These are phyloP conservation scores for Diaporthe citri DNA, from an alignment of 2,329 filamentous ascomycete species.

Conservation along the genomic window DNA sequence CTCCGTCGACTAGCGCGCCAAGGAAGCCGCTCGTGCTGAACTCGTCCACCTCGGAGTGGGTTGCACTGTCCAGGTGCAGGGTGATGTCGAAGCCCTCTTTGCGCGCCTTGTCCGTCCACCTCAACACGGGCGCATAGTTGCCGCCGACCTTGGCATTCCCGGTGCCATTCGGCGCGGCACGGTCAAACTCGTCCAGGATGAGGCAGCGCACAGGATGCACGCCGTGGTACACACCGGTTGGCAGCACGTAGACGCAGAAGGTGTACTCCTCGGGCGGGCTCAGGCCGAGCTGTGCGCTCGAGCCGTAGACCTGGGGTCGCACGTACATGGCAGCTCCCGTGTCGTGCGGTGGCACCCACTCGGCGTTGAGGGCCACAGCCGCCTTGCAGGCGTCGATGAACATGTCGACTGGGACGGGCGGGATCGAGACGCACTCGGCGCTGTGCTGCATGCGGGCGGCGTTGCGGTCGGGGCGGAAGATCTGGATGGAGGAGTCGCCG, in stretches of 20 bases:
- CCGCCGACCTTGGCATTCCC: constrained; percentile 95
- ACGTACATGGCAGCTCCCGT: constrained; percentile 95
- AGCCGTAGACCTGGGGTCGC: constrained; percentile 89
- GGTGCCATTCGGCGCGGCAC: constrained; percentile 90
- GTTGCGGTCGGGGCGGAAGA: constrained; percentile 91
- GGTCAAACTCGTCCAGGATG: constrained; percentile 93
- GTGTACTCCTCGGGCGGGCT: constrained; percentile 92
- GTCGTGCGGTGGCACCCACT: constrained; percentile 88
- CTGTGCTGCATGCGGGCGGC: constrained; percentile 87
- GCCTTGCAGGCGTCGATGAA: constrained; percentile 84
- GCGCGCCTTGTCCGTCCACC: constrained; percentile 86
- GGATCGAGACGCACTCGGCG: constrained; percentile 85
- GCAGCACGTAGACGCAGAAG: constrained; percentile 90
- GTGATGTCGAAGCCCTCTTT: constrained; percentile 91
- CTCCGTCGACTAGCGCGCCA: constrained; percentile 72
- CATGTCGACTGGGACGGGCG: constrained; percentile 79
- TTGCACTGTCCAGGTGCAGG: constrained; percentile 89
- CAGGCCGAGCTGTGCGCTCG: constrained; percentile 86
- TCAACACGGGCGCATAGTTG: constrained; percentile 93
- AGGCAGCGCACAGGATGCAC: constrained; percentile 87
- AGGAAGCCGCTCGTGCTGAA: constrained; percentile 97
- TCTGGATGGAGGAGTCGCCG: constrained; percentile 75
- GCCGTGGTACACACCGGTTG: constrained; percentile 95
- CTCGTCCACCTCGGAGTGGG: constrained; percentile 89
- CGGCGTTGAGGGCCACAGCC: constrained; percentile 89